Conservation (phyloP, 768 basidiomycete species). For the Termitomyces sp. region DNA sequence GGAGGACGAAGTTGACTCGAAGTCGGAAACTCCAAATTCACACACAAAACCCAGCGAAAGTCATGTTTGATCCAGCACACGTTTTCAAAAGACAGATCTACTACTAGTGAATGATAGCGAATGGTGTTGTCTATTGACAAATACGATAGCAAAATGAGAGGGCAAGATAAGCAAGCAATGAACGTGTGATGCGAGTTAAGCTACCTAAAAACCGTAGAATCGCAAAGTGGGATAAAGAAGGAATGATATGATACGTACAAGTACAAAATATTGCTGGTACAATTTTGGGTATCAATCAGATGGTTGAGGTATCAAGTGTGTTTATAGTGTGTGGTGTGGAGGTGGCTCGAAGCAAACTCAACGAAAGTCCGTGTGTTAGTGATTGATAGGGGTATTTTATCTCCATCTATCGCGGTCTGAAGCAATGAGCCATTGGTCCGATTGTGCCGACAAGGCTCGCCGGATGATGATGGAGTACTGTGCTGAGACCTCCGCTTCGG, state of each 20-base stretch:
- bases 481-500: slow-evolving; percentile 25
- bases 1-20: too few species aligned
- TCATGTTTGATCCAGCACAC: not conserved
- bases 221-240: not conserved
- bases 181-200: not conserved
- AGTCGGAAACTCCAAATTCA: too few species aligned
- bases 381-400: not conserved
- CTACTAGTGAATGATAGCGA: not conserved
- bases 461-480: slow-evolving; percentile 24
- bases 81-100: not conserved
- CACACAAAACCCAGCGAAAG: not conserved
- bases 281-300: slow-evolving; percentile 1
- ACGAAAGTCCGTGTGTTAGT: not conserved
- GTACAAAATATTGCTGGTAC: slow-evolving; percentile 10
- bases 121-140: not conserved
- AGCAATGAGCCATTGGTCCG: slow-evolving; percentile 12
- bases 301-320: not conserved
- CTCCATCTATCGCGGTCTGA: not conserved
- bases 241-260: not conserved
- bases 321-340: not conserved
- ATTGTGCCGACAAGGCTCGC: slow-evolving; percentile 12
- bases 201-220: not conserved
- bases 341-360: not conserved
- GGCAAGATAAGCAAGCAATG: not conserved
- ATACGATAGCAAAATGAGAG: not conserved